Base-by-base conservation (phyloP, 257 asterid species). In the Plantago elongata region DNA sequence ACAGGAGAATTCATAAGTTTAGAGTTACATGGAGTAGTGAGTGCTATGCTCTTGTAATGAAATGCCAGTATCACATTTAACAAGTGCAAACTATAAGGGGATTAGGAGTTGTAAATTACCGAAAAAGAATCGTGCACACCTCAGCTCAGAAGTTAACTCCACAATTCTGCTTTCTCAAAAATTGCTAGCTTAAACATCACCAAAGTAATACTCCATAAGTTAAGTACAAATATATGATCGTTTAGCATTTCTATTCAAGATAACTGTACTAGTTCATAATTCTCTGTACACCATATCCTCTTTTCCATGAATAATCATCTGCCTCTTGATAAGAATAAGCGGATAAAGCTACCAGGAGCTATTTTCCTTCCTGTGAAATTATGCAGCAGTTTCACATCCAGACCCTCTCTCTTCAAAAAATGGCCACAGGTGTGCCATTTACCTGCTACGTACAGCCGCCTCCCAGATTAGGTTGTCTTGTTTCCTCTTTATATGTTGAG, bases 401-500 rank as follows among this genome's bases (percentile, higher is more conserved):
- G 58, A 27, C 34, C 9, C 18, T 5, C 57, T 52, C 11, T 27
- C 27, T 22, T 22, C 11, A 40, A 27, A 52, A 38, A 52, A 27
- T 27, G 40, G 58, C 11, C 2, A 22, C 59, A 54, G 5, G 22
- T n/a, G 9, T 13, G 14, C 17, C 17, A 9, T 12, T 48, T 14
- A 4, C 10, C 18, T n/a, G 27, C 17, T 5, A 16, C 18, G 2
- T 16, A 48, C 11, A 48, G 4, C 40, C 3, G 8, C 27, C 40
- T 38, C 70, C 34, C 3, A 18, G 52, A 42, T 58, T 52, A 70
- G 67, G 18, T 51, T 17, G 43, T 56, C 47, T 51, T 45, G 72
- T 58, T 70, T 14, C 14, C 51, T 11, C 16, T 1, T n/a, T 7
- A 52, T 37, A 66, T 30, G 56, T 54, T 57, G 13, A 5, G 45